Evolutionary conservation across 148 eudicot genomes (phyloP).

Genomic region (Beta vulgaris): DNA sequence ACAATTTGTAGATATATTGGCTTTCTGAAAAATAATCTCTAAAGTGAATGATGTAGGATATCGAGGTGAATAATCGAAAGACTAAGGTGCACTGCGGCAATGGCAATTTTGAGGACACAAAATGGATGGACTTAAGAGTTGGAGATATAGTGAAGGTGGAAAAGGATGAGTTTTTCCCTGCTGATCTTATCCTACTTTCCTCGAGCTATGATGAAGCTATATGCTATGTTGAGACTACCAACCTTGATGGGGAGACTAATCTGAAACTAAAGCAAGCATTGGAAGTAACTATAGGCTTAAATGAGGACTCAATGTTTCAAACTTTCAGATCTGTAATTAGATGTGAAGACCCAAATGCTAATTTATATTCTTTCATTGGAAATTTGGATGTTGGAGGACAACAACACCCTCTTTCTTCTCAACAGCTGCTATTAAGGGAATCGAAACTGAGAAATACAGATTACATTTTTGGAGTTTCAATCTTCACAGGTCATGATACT

Average conservation of each 20-base stretch:
- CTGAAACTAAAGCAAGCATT: conserved; percentile 59
- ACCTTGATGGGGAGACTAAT: conserved; percentile 74
- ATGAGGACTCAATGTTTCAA: conserved; percentile 43
- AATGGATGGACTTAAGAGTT: conserved; percentile 55
- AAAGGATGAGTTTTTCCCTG: conserved; percentile 67
- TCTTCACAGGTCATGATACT: conserved; percentile 69
- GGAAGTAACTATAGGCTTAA: conserved; percentile 41
- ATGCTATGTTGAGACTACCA: conserved; percentile 72
- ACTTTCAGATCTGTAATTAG: conserved; percentile 45
- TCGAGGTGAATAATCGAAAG: conserved; percentile 49
- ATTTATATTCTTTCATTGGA: conserved; percentile 60
- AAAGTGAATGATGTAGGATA: conserved; percentile 40
- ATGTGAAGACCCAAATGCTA: conserved; percentile 78
- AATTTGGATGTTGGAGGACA: conserved; percentile 41
- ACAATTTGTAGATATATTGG: background rate
- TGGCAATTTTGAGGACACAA: conserved; percentile 39
- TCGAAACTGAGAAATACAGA: conserved; percentile 66
- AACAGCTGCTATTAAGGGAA: conserved; percentile 62
- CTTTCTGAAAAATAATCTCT: background rate
- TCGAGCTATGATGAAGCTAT: conserved; percentile 65
- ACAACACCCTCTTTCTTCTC: conserved; percentile 44
- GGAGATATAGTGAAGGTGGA: conserved; percentile 64
- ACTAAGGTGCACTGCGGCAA: conserved; percentile 39
- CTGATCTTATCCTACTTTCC: conserved; percentile 60
- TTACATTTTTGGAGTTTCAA: conserved; percentile 55